Evolutionary conservation across 108 stramenopile genomes (phyloP), one percentile per base, ranked within the genome.

Genomic region (Nitzschia sp.): DNA sequence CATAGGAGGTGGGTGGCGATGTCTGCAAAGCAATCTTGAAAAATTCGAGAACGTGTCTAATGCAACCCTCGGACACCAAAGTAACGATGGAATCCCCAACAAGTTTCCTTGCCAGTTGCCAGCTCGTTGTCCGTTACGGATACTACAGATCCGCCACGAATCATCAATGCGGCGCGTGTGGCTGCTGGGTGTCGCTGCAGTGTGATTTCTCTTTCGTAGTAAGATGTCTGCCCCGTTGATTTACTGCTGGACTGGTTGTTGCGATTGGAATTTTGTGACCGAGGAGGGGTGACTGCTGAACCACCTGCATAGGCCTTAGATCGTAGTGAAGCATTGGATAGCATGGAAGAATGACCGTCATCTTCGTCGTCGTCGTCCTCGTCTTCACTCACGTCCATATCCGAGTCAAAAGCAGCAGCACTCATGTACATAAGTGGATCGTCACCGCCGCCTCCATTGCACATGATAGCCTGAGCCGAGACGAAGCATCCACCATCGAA

Each of bases 301-400:
- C 58, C 33, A n/a, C 29, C 26, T 16, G 50, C 55, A 15, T 52
- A 27, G 15, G 45, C 48, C 17, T 32, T 66, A 13, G 66, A 53
- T 38, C 77, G 61, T 16, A 85, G 36, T 2, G 85, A 85, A 0
- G 65, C 52, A 26, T 82, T 85, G 3, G 81, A 80, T 5, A 85
- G 64, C 85, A 85, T 85, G 17, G 74, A 76, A 0, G 72, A 78
- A 47, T 81, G 77, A 23, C 85, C 85, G 67, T 85, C 84, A 50
- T 82, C 66, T 52, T 85, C 79, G 22, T 76, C 85, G 47, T 82
- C 81, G 31, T 85, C 81, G 2, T 80, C 75, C n/a, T 85, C 81
- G 25, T 81, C 79, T 19, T 76, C 67, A 23, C 60, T 59, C 8
- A 63, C 19, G 27, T 53, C 64, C 6, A 23, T 52, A 0, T 63